Base-by-base conservation (phyloP, 495 filamentous ascomycete genomes). In the Hypoxylon fuscum region DNA sequence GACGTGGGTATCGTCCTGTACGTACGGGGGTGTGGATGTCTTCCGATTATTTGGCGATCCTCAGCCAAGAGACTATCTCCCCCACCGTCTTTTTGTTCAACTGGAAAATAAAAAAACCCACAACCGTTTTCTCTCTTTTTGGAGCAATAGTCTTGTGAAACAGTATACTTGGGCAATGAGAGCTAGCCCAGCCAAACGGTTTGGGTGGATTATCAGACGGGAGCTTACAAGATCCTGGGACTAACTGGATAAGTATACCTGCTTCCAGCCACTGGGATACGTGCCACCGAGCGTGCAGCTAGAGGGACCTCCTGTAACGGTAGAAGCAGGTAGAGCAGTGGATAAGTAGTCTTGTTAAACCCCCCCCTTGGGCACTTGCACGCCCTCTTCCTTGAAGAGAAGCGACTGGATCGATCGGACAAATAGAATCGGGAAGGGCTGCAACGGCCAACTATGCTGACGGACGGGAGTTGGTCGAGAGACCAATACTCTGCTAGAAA, bases 21-120 rank as follows among this genome's bases (percentile, higher is more conserved):
- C 43, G 38, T 60, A 59, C 55, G 21, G 50, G 62, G 50, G 55
- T 50, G 62, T 70, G 66, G 69, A 69, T 62, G 61, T 44, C 57
- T 65, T 72, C 69, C 67, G 69, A 55, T 51, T 46, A 50, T 62
- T 45, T 53, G 51, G 69, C 64, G 62, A 71, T 68, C 69, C 69
- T 67, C 55, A 69, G 69, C 69, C 66, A 71, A 66, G 66, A 57
- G 40, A 25, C 54, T 37, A 44, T 55, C 10, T 34, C 35, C 58
- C 53, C 62, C 59, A 69, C 69, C 60, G 62, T 72, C 62, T 64
- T 57, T 52, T 58, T 29, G 18, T 12, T 50, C 17, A 32, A 46
- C 55, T 58, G 43, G 48, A 41, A 43, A 48, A 17, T 17, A 2
- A 6, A 2, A 9, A 17, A 40, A 46, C 17, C 20, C 11, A 35